Evolutionary conservation across 2,329 filamentous ascomycete genomes (phyloP), one percentile per base, ranked within the genome.

Genomic region (Magnaporthiopsis rhizophila): DNA sequence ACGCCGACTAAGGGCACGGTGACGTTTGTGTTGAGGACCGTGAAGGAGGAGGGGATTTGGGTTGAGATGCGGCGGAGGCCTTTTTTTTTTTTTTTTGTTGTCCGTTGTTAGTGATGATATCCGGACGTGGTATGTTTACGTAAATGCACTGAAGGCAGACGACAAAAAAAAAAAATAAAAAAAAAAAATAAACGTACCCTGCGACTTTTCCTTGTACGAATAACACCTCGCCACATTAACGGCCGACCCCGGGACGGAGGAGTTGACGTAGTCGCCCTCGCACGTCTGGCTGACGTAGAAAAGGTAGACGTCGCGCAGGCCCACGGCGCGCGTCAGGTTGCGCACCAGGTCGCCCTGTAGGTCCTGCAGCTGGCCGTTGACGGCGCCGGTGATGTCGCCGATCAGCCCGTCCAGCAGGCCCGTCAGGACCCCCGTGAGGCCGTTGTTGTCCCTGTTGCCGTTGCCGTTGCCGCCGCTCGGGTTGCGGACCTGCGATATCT

Each of bases 251-350:
- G 65, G 65, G 24, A 67, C 45, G n/a, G 65, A 59, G 2, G 64
- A 34, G 34, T 68, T 38, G 12, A 34, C 62, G 24, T 65, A 69
- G 50, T 62, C 62, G 9, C 69, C 69, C 59, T 70, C 68, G 65
- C 70, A 71, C 38, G 68, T 66, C 28, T 67, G 64, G 21, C 65
- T 67, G 8, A 69, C 56, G 56, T 66, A 70, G 12, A 71, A 64
- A 7, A 64, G 62, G 62, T 71, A 71, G 7, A 63, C 64, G 21
- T 71, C 67, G 59, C 66, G 67, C 45, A 71, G 30, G 9, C 69
- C 69, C 28, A 71, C 34, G 2, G 64, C 62, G 64, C 66, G 28
- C 1, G 67, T 68, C 58, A 71, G 38, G 59, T 69, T 70, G 4
- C 65, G 65, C n/a, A 71, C 24, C 7, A 71, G 64, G 28, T 67